These are phyloP conservation scores for Penicillium soppii DNA, from an alignment of 495 filamentous ascomycete genomes.

Conservation along the genomic window DNA sequence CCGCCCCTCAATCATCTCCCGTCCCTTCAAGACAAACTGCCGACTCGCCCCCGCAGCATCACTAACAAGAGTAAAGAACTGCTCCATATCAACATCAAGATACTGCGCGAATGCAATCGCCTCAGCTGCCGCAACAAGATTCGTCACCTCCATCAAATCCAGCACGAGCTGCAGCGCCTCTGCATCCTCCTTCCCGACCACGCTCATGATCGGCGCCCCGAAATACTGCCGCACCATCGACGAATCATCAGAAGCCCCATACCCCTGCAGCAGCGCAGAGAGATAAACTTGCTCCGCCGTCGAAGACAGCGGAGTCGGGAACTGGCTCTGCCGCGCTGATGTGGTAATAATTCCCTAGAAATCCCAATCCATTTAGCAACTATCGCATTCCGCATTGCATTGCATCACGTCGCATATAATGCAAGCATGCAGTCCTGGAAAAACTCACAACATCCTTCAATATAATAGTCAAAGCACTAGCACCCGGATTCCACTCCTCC, in stretches of 20 bases:
- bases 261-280: conserved; percentile 57
- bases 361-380: conserved; percentile 10
- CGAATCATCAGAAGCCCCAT: conserved; percentile 66
- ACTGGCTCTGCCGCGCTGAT: conserved; percentile 57
- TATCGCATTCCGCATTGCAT: no score
- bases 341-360: conserved; percentile 68
- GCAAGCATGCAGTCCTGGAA: background rate
- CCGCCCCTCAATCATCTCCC: conserved; percentile 49
- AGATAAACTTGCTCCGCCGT: conserved; percentile 71
- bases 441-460: conserved; percentile 66
- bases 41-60: conserved; percentile 69
- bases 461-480: conserved; percentile 72
- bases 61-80: conserved; percentile 65
- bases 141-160: conserved; percentile 60
- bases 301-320: conserved; percentile 69
- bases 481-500: conserved; percentile 61
- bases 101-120: conserved; percentile 62
- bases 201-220: conserved; percentile 38
- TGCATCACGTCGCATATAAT: no score
- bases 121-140: conserved; percentile 64
- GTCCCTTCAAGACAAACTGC: conserved; percentile 56
- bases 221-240: conserved; percentile 64
- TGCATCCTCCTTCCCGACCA: conserved; percentile 29
- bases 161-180: conserved; percentile 52
- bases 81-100: conserved; percentile 61